Percentiles rank a stretch among this genome's conserved stretches.
Conservation (phyloP, 139 green algal species). For the Auxenochlorella pyrenoidosa region DNA sequence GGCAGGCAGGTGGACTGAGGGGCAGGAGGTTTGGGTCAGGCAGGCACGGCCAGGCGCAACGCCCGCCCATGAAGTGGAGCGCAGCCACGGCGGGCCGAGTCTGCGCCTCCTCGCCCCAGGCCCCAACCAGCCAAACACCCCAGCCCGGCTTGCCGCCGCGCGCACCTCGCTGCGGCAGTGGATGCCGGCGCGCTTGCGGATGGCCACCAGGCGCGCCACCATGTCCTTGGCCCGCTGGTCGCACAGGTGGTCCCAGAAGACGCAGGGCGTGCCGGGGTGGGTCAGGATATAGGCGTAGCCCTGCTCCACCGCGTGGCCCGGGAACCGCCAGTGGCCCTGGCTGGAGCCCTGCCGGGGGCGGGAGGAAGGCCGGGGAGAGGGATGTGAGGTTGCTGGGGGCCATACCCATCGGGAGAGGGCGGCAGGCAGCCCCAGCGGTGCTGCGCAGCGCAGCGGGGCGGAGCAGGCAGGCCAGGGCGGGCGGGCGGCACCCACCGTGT, state of each 20-base stretch:
- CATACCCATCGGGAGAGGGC: too few relatives aligned
- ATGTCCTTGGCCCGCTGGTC: constrained; percentile 52
- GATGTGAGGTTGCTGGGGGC: too few relatives aligned
- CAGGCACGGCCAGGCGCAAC: neutral
- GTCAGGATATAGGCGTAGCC: constrained; percentile 97
- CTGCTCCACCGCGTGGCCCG: constrained; percentile 61
- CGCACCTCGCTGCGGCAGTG: constrained; percentile 65
- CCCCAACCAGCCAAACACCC: neutral
- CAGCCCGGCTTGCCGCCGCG: neutral
- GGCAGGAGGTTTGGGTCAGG: neutral
- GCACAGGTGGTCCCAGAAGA: constrained; percentile 88
- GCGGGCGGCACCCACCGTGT: constrained; percentile 54
- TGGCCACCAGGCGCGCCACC: constrained; percentile 50
- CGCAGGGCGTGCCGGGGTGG: constrained; percentile 85
- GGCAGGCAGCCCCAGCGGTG: neutral
- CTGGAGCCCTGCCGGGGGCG: constrained; percentile 75
- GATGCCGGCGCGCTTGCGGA: constrained; percentile 67
- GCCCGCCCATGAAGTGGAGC: too few relatives aligned
- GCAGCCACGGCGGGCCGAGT: too few relatives aligned
- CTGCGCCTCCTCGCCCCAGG: neutral
- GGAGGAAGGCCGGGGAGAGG: too few relatives aligned
- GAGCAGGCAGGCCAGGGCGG: neutral
- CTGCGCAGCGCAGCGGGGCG: too few relatives aligned
- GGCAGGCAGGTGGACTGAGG: neutral
- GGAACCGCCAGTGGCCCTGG: constrained; percentile 86